Evolutionary conservation across 805 yeast species (phyloP), one percentile per base, ranked within the genome.

Genomic region (Wickerhamiella kurtzmanii): DNA sequence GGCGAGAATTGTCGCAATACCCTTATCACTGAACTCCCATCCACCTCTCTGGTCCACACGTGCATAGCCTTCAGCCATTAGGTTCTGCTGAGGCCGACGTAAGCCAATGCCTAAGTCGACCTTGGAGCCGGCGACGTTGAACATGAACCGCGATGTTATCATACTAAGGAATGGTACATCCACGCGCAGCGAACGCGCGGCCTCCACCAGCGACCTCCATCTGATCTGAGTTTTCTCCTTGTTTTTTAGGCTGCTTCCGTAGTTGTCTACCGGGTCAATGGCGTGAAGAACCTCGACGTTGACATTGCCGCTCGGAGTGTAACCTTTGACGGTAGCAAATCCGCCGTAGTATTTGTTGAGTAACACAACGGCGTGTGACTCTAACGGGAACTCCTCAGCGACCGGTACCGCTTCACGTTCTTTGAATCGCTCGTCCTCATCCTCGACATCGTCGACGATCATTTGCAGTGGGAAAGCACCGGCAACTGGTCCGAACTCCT

Each of bases 331-430:
- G 50, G 71, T 72, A 15, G 73, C 67, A 16, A 88, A 79, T 47
- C 79, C 73, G 46, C 98, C 97, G 60, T 85, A 92, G 1, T 88
- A 94, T 62, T 79, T 77, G 22, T 80, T 85, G 43, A 96, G 94
- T 50, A 92, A 68, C 60, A 84, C 84, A 6, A 89, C 75, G 22
- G 79, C 88, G 44, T 77, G 75, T 0, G 82, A 72, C 15, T 74
- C 80, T 3, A 72, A 46, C 17, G 96, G 96, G 64, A 74, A 92
- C 61, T 89, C 96, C 52, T 83, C 76, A 5, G 77, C 80, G 48
- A 92, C 69, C 4, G 96, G 86, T 35, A 76, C 59, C 2, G 96
- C 85, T 1, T 80, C 76, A 52, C 78, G 76, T 56, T 85, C 86
- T 28, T 66, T 64, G 59, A 68, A 85, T 60, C 99, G 74, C 53